Conservation (phyloP, 2,329 filamentous ascomycete species). For the Ramularia collo-cygni region DNA sequence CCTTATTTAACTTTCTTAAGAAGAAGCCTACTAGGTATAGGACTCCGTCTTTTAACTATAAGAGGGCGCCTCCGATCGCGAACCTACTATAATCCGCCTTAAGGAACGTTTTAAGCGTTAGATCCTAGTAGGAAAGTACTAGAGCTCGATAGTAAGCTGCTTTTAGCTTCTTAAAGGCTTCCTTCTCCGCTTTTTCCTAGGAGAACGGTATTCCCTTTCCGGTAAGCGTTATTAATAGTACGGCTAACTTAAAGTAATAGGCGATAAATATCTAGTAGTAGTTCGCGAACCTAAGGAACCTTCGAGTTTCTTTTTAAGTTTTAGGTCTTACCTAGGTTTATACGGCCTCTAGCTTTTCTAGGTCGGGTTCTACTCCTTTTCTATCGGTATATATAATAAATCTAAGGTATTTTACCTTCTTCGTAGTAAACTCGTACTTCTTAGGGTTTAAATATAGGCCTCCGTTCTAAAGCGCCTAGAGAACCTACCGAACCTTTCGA, state of each 20-base stretch:
- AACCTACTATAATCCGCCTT: background rate
- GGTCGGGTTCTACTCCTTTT: conserved; percentile 3
- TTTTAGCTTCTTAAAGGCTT: background rate
- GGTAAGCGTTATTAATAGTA: background rate
- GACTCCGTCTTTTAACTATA: too few relatives aligned
- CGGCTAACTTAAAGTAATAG: background rate
- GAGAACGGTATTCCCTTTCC: background rate
- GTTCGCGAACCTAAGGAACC: background rate
- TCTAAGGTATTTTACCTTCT: conserved; percentile 25
- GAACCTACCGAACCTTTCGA: conserved; percentile 22
- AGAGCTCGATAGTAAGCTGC: background rate
- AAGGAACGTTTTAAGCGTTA: background rate
- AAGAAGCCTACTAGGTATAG: background rate
- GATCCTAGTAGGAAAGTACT: conserved; percentile 3
- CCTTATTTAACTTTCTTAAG: background rate
- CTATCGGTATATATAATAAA: too few relatives aligned
- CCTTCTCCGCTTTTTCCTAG: background rate
- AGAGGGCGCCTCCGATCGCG: too few relatives aligned
- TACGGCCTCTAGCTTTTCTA: conserved; percentile 3
- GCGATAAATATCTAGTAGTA: background rate
- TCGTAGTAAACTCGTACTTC: conserved; percentile 11
- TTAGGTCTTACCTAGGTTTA: background rate
- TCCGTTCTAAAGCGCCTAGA: conserved; percentile 17
- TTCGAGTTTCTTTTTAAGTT: background rate
- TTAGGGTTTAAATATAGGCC: conserved; percentile 9